Percentiles rank a stretch among this genome's conserved stretches.
These are phyloP conservation scores for Fusarium sp. DNA, from an alignment of 2,329 filamentous ascomycete species.

Conservation along the genomic window DNA sequence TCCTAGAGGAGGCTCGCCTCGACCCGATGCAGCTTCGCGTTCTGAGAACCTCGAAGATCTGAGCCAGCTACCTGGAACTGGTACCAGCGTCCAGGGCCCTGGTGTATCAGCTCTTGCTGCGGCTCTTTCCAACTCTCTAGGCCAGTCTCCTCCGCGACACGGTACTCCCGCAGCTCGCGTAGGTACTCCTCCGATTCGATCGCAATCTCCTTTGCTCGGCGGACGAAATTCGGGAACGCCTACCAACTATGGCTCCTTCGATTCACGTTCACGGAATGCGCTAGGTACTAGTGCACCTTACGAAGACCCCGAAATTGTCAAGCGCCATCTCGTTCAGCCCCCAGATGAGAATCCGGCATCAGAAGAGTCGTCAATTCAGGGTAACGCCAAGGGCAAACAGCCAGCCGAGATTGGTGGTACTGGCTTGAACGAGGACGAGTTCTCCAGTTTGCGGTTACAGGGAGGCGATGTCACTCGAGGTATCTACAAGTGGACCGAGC, in stretches of 20 bases:
- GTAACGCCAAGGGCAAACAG: constrained; percentile 69
- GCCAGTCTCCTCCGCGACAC: constrained; percentile 78
- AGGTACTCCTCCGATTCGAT: constrained; percentile 67
- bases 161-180: constrained; percentile 73
- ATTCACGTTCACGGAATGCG: constrained; percentile 73
- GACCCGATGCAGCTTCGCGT: constrained; percentile 41
- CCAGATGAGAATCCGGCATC: constrained; percentile 63
- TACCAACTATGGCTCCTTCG: constrained; percentile 89
- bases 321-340: constrained; percentile 86
- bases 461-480: constrained; percentile 95
- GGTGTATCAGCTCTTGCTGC: constrained; percentile 90
- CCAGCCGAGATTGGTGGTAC: constrained; percentile 57
- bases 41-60: constrained; percentile 59
- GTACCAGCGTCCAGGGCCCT: constrained; percentile 78
- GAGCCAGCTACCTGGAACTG: constrained; percentile 76
- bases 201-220: constrained; percentile 59
- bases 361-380: constrained; percentile 63
- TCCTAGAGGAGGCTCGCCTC: constrained; percentile 56
- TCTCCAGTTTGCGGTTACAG: constrained; percentile 92
- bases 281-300: constrained; percentile 69
- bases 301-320: constrained; percentile 93
- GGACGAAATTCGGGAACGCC: constrained; percentile 65
- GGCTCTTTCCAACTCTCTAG: constrained; percentile 83
- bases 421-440: constrained; percentile 80
- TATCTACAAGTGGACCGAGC: constrained; percentile 97